Evolutionary conservation across 352 stramenopile genomes (phyloP), one percentile per base, ranked within the genome.

Genomic region (Globisporangium sylvaticum): DNA sequence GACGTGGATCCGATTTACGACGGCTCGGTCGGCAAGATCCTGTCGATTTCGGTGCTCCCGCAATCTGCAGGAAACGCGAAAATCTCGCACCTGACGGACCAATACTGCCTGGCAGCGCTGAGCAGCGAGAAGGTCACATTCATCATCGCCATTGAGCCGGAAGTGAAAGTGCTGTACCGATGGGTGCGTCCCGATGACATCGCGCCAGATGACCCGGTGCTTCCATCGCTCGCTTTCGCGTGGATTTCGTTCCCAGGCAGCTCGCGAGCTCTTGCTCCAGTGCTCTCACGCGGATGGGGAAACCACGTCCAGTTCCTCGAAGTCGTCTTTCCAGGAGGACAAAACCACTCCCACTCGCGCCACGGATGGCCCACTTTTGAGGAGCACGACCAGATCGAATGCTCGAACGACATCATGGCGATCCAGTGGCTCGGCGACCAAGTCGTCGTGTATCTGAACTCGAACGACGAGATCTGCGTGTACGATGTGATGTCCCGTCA

Each of bases 401-500:
- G 85, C 18, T 78, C 78, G 27, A 90, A 85, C 66, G 93, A 94
- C 42, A 87, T 98, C 12, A 92, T 98, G 61, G 93, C 95, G 44
- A 85, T 98, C 60, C 93, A 98, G 73, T 99, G 96, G 96, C 80
- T 99, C 27, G 94, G 91, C n/a, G 95, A 98, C 58, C 85, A 97
- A 69, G 95, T 97, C 29, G 80, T 99, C 34, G 92, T 97, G 50
- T 98, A 98, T 57, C 68, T 99, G 39, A 98, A 95, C 53, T 79
- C 96, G 20, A 90, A 96, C 50, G 97, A 98, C 72, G 94, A 99
- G 72, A 97, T 99, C 63, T 98, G 89, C 39, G 88, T 99, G 22
- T 95, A 98, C 70, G 96, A 99, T 76, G 97, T 97, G 32, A 97
- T 98, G 73, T 98, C 94, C 14, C 96, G 97, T 55, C 97, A 97